A percentile compares a stretch with the other conserved stretches of the same genome.
Evolutionary conservation across 2,329 filamentous ascomycete genomes (phyloP).

Genomic region (Stemphylium vesicarium): DNA sequence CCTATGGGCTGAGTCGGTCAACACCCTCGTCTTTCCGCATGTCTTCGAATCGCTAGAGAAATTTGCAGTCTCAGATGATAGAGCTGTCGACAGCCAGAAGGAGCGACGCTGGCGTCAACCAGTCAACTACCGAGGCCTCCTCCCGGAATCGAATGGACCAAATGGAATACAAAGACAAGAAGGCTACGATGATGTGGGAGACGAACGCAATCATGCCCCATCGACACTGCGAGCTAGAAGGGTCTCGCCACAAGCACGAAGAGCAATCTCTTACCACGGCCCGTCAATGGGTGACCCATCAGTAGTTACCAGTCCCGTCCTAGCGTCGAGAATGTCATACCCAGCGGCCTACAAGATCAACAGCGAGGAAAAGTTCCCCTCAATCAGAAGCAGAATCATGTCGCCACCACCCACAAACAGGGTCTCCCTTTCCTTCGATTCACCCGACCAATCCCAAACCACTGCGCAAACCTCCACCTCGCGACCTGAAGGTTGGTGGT

Average conservation of each 20-base stretch:
- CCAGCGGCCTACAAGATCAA: conserved; percentile 7
- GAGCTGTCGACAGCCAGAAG: conserved; percentile 17
- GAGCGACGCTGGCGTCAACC: conserved; percentile 38
- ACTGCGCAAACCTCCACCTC: conserved; percentile 40
- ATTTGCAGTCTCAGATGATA: conserved; percentile 51
- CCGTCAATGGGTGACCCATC: conserved; percentile 5
- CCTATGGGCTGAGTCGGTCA: conserved; percentile 87
- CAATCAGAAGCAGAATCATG: conserved; percentile 25
- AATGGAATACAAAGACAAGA: conserved; percentile 27
- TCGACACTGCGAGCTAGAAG: conserved; percentile 24
- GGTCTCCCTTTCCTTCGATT: conserved; percentile 19
- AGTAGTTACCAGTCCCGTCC: conserved; percentile 8
- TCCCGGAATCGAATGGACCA: conserved; percentile 31
- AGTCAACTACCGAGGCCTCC: conserved; percentile 34
- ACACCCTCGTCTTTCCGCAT: conserved; percentile 84
- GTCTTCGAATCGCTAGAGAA: conserved; percentile 87
- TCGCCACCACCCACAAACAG: conserved; percentile 30
- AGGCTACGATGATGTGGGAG: conserved; percentile 35
- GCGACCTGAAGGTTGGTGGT: conserved; percentile 50
- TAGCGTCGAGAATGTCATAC: conserved; percentile 13
- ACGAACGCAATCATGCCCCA: conserved; percentile 37
- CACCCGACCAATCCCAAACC: conserved; percentile 36
- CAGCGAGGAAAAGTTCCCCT: conserved; percentile 22
- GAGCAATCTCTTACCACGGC: conserved; percentile 14
- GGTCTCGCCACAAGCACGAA: conserved; percentile 28